phyloP scores from a whole-genome alignment of 495 filamentous ascomycete species.

The Tuber magnatum region DNA sequence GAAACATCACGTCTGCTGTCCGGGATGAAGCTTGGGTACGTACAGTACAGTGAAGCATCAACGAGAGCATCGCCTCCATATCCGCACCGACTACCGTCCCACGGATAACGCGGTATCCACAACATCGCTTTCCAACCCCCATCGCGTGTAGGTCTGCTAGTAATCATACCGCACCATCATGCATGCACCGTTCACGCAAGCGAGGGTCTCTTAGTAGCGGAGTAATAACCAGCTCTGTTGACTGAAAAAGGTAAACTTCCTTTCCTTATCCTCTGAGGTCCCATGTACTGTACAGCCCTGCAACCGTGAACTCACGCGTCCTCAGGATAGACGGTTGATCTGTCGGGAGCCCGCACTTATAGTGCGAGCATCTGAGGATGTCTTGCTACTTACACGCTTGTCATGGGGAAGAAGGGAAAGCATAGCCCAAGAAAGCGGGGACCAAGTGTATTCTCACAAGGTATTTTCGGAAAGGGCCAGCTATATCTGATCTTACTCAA shows the following conservation, averaged over 20 bases:
- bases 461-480: background rate
- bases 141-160: background rate
- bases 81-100: background rate
- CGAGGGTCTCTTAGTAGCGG: background rate
- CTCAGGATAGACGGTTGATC: background rate
- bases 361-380: background rate
- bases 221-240: background rate
- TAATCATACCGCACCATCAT: background rate
- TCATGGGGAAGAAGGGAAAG: background rate
- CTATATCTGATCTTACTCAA: background rate
- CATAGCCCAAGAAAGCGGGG: background rate
- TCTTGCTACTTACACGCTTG: background rate
- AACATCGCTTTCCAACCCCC: background rate
- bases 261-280: background rate
- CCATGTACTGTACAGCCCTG: background rate
- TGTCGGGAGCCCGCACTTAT: background rate
- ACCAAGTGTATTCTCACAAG: background rate
- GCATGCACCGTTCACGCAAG: background rate
- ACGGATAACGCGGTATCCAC: background rate
- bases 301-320: background rate
- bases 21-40: background rate
- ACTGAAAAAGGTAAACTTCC: background rate
- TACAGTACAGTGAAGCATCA: background rate
- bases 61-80: background rate
- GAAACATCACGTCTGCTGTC: background rate